Evolutionary conservation across 148 eudicot species (phyloP).

Genomic region (Drosera capensis): DNA sequence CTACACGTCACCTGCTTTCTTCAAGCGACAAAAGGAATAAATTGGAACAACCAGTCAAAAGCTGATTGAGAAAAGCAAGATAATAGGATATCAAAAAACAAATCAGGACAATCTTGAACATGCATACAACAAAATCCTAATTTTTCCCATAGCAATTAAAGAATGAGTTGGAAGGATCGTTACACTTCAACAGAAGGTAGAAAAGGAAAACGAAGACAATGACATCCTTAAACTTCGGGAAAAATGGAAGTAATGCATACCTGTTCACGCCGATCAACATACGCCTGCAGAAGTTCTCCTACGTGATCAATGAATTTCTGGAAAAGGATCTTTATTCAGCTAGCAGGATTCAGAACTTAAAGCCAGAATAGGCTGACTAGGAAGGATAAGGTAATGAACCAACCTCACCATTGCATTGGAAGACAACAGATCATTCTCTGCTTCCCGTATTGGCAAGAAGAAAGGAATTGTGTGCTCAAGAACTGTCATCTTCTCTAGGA

Average conservation of each 20-base stretch:
- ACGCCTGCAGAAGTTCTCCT: slow-evolving; percentile 91
- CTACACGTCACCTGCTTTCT: too few relatives aligned
- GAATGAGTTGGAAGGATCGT: too few relatives aligned
- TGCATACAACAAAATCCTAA: too few relatives aligned
- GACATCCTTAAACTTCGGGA: background rate
- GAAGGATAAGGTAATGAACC: slow-evolving; percentile 15
- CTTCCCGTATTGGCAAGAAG: slow-evolving; percentile 84
- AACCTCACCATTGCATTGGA: slow-evolving; percentile 95
- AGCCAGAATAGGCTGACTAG: background rate
- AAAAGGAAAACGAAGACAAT: background rate
- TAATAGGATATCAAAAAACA: too few relatives aligned
- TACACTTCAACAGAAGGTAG: background rate
- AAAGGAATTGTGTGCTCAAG: slow-evolving; percentile 94
- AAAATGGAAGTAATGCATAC: slow-evolving; percentile 16
- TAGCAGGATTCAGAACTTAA: slow-evolving; percentile 6
- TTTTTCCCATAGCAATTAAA: too few relatives aligned
- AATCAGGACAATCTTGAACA: too few relatives aligned
- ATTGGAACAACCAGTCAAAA: too few relatives aligned
- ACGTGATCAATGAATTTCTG: slow-evolving; percentile 93
- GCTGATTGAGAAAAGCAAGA: too few relatives aligned
- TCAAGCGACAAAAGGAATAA: too few relatives aligned
- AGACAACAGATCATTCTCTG: slow-evolving; percentile 82
- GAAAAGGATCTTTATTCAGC: slow-evolving; percentile 8
- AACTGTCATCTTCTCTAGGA: slow-evolving; percentile 96
- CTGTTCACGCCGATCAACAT: slow-evolving; percentile 94